Conservation (phyloP, 2,329 filamentous ascomycete species). For the Calycina herbarum region DNA sequence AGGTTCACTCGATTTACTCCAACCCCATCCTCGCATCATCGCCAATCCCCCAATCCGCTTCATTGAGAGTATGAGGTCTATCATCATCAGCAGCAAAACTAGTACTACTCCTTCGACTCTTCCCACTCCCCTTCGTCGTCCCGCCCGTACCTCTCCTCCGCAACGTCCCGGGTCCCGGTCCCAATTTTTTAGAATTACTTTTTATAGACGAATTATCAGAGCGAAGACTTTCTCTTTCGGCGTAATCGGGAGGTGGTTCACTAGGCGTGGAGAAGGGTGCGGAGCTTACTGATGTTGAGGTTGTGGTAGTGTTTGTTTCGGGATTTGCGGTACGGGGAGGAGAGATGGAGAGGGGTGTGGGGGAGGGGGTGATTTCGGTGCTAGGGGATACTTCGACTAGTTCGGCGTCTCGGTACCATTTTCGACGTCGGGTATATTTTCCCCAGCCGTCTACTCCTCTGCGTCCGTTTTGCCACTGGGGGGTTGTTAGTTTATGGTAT, state of each 20-base stretch:
- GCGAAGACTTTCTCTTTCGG: constrained; percentile 18
- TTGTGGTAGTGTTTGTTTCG: neutral
- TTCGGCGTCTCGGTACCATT: constrained; percentile 97
- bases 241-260: constrained; percentile 22
- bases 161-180: constrained; percentile 21
- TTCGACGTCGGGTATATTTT: constrained; percentile 85
- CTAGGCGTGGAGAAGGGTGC: constrained; percentile 9
- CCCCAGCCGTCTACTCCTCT: constrained; percentile 89
- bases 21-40: constrained; percentile 84
- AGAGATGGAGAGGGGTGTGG: constrained; percentile 35
- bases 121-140: constrained; percentile 19
- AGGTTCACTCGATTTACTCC: constrained; percentile 51
- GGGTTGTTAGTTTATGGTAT: constrained; percentile 20
- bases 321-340: constrained; percentile 32
- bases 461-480: constrained; percentile 83
- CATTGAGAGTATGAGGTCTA: constrained; percentile 54
- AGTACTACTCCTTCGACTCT: constrained; percentile 22
- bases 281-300: constrained; percentile 9
- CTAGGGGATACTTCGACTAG: constrained; percentile 69
- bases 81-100: constrained; percentile 35
- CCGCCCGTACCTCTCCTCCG: constrained; percentile 26
- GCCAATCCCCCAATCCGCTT: constrained; percentile 73
- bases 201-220: constrained; percentile 19
- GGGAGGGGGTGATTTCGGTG: constrained; percentile 46
- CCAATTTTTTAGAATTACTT: constrained; percentile 23